Evolutionary conservation across 2,329 filamentous ascomycete species (phyloP), one percentile per base, ranked within the genome.

Genomic region (Clonostachys byssicola): DNA sequence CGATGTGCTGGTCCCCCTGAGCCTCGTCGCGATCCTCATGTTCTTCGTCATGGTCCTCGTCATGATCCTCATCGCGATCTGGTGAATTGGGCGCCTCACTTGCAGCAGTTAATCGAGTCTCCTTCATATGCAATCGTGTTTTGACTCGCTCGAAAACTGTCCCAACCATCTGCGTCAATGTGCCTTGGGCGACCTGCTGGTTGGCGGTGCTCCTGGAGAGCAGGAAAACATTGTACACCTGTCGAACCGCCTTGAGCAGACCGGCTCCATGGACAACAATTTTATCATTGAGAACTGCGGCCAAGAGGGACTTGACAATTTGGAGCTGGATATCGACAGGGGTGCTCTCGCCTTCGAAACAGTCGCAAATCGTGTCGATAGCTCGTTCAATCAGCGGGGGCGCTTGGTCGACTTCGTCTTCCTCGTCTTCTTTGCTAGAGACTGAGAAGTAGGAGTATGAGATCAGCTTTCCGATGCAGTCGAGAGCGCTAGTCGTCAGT

Each of bases 331-430:
- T 87, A 65, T 96, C 92, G 45, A 87, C 80, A 5, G 90, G 85
- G 0, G 95, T 99, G 2, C 89, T 89, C 71, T 99, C 94, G 62
- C 94, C 92, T 63, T 97, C 92, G 64, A 99, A 99, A 66, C 94
- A 99, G 63, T 97, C 92, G 75, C 94, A 99, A 74, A 99, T 99
- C 35, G 94, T 96, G 69, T 99, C 95, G 60, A 99, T 99, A 49
- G 95, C 94, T 54, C 92, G 83, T 70, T 99, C 95, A 62, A 99
- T 99, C 55, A 99, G 76, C 14, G 92, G 92, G 5, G 87, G 75
- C 9, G 42, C 40, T 40, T 17, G 35, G 18, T 45, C 43, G 43
- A 36, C 35, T 35, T 17, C 43, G 34, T 30, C 41, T 44, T 18
- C 42, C 38, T 49, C 65, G 42, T 72, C 70, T 47, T 71, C 65